Conservation (phyloP, 225 moss, liverwort and hornwort species). For the Antitrichia curtipendula region DNA sequence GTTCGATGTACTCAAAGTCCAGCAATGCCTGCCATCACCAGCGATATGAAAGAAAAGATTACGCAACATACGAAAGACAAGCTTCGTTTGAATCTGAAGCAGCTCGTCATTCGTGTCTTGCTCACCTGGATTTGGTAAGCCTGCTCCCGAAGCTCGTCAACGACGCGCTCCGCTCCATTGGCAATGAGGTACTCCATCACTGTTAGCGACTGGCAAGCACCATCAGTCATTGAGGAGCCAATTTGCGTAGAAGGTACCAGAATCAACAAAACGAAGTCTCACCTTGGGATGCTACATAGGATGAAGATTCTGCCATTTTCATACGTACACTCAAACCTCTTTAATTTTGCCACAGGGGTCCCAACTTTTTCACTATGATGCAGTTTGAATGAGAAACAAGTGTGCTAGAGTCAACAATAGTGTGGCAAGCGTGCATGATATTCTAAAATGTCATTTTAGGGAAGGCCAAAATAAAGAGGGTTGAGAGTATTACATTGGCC, state of each 20-base stretch:
- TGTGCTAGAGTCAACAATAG: neutral
- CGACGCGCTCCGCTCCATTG: constrained; percentile 83
- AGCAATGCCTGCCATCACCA: constrained; percentile 51
- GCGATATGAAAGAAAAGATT: neutral
- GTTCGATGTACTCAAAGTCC: constrained; percentile 75
- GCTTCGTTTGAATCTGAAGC: neutral
- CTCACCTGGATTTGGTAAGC: constrained; percentile 92
- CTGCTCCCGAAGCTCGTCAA: constrained; percentile 90
- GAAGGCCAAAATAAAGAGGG: neutral
- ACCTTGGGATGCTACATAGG: neutral
- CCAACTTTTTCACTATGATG: neutral
- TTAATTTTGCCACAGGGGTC: neutral
- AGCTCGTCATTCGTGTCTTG: neutral
- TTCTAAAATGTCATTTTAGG: neutral
- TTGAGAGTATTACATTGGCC: neutral
- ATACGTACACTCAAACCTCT: neutral
- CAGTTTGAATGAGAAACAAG: neutral
- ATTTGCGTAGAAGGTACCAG: neutral
- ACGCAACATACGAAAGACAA: neutral
- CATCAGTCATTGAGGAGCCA: constrained; percentile 36
- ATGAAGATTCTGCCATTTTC: neutral
- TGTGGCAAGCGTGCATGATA: neutral
- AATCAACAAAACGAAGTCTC: neutral
- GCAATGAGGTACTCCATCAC: constrained; percentile 94
- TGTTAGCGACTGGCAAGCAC: constrained; percentile 78